Evolutionary conservation across 225 moss, liverwort and hornwort species (phyloP).

Genomic region (Pseudoscleropodium purum): DNA sequence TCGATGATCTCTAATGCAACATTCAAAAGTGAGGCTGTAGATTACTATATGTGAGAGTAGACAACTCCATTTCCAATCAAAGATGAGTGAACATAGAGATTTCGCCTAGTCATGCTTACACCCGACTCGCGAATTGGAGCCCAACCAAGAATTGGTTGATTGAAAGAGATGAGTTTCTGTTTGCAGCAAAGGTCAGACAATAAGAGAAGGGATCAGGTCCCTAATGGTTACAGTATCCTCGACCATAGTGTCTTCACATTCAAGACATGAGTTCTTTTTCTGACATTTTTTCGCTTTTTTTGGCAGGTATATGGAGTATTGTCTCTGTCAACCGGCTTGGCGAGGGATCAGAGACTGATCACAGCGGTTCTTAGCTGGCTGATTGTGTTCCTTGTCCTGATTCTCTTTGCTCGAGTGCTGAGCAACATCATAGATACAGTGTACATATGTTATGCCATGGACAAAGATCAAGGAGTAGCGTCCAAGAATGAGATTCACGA

Average conservation of each 20-base stretch:
- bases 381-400: conserved; percentile 34
- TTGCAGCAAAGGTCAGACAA: background rate
- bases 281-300: background rate
- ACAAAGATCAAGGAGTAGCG: conserved; percentile 60
- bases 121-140: background rate
- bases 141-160: background rate
- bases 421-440: conserved; percentile 71
- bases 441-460: conserved; percentile 89
- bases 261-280: background rate
- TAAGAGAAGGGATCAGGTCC: background rate
- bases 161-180: background rate
- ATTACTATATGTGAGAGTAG: background rate
- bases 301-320: conserved; percentile 57
- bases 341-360: conserved; percentile 15
- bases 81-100: background rate
- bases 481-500: conserved; percentile 64
- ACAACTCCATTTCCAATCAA: background rate
- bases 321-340: conserved; percentile 21
- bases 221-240: background rate
- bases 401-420: conserved; percentile 37
- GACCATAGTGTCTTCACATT: background rate
- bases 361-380: conserved; percentile 17
- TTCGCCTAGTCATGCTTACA: background rate
- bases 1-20: background rate
- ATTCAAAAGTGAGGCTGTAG: background rate